Percentiles rank a stretch among this genome's conserved stretches.
These are phyloP conservation scores for Colletotrichum tofieldiae DNA, from an alignment of 2,329 filamentous ascomycete species.

Conservation along the genomic window DNA sequence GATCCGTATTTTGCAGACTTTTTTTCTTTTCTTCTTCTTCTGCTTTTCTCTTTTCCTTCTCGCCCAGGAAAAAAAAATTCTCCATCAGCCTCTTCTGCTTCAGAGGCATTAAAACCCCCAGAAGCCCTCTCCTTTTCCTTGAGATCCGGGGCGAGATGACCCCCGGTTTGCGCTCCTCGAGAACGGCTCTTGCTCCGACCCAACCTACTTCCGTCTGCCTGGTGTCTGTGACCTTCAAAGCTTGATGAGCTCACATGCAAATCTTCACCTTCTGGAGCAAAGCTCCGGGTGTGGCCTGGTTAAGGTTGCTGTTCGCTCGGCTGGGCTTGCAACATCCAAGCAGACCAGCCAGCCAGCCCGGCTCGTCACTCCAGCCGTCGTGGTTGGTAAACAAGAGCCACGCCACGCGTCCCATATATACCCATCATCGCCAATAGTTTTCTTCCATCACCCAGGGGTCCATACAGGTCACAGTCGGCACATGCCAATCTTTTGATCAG, in stretches of 20 bases:
- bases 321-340: constrained; percentile 10
- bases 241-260: constrained; percentile 43
- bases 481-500: constrained; percentile 23
- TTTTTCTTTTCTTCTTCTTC: constrained; percentile 41
- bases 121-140: background rate
- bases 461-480: constrained; percentile 34
- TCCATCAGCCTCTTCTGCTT: constrained; percentile 14
- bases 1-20: constrained; percentile 41
- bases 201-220: constrained; percentile 20
- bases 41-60: background rate
- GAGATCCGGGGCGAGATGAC: background rate
- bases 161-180: background rate
- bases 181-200: constrained; percentile 13
- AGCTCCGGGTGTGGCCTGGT: constrained; percentile 33
- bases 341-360: constrained; percentile 5
- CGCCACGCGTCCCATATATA: constrained; percentile 5
- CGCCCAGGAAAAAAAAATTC: background rate
- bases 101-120: constrained; percentile 34
- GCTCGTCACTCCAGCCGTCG: constrained; percentile 17
- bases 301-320: constrained; percentile 38
- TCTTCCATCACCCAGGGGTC: constrained; percentile 17
- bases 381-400: constrained; percentile 23
- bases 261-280: constrained; percentile 40
- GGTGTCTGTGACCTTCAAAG: constrained; percentile 38
- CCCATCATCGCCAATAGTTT: constrained; percentile 15